phyloP scores from a whole-genome alignment of 2,329 filamentous ascomycete species.

The Ophiosphaerella narmari region DNA sequence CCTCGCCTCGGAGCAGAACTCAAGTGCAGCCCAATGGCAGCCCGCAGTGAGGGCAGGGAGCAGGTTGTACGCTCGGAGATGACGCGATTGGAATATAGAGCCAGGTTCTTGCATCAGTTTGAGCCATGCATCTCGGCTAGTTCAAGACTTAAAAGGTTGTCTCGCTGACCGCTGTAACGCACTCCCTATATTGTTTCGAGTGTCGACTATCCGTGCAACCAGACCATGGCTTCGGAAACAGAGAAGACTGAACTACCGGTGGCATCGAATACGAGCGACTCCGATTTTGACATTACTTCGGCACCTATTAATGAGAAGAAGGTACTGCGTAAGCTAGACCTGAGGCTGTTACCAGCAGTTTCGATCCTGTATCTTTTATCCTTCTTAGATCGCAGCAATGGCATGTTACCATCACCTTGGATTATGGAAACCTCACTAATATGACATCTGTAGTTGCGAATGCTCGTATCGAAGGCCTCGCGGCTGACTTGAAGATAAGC shows the following conservation, averaged over 20 bases:
- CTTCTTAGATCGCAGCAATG: conserved; percentile 46
- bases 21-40: conserved; percentile 24
- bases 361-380: conserved; percentile 48
- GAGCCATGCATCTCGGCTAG: neutral
- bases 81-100: conserved; percentile 13
- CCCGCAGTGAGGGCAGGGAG: neutral
- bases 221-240: conserved; percentile 29
- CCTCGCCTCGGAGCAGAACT: conserved; percentile 11
- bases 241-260: conserved; percentile 19
- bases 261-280: conserved; percentile 27
- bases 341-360: conserved; percentile 50
- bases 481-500: conserved; percentile 38
- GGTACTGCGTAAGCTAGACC: conserved; percentile 61
- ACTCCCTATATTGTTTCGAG: neutral
- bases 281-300: conserved; percentile 30
- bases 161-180: neutral
- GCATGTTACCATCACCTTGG: conserved; percentile 13
- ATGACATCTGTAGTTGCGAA: conserved; percentile 46
- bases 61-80: conserved; percentile 4
- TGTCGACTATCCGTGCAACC: neutral
- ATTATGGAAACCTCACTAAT: conserved; percentile 5
- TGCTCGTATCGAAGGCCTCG: conserved; percentile 48
- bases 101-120: conserved; percentile 41
- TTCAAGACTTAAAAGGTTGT: conserved; percentile 8
- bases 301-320: conserved; percentile 58